phyloP scores from a whole-genome alignment of 139 green algal genomes.

The Chlorella vulgaris region DNA sequence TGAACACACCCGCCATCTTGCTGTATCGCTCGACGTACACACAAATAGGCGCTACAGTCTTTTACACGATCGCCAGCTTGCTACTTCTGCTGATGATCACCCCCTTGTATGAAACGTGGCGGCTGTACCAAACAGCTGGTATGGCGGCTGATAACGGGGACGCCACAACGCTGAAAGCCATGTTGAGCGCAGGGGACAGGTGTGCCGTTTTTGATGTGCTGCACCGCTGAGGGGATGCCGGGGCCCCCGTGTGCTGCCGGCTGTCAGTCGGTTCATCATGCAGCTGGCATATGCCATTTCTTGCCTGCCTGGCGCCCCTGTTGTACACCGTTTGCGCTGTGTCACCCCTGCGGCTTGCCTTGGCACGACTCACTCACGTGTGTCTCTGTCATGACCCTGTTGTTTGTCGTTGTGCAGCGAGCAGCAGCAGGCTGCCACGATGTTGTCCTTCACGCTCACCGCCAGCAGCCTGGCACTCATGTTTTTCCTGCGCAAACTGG shows the following conservation, averaged over 20 bases:
- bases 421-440: not conserved
- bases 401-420: constrained; percentile 13
- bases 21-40: constrained; percentile 4
- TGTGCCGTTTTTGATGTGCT: not conserved
- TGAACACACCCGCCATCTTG: constrained; percentile 16
- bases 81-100: constrained; percentile 24
- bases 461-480: not conserved
- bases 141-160: not conserved
- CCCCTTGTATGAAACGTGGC: constrained; percentile 1
- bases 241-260: too few species aligned
- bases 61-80: constrained; percentile 19
- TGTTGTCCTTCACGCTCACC: constrained; percentile 5
- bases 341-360: not conserved
- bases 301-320: too few species aligned
- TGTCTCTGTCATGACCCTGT: not conserved
- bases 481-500: constrained; percentile 28
- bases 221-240: too few species aligned
- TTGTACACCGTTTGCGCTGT: too few species aligned
- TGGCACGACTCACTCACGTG: not conserved
- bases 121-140: not conserved
- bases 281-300: too few species aligned
- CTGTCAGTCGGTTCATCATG: too few species aligned
- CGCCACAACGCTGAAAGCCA: not conserved
- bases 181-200: too few species aligned
- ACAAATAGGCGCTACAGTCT: constrained; percentile 7